Evolutionary conservation across 2,329 filamentous ascomycete genomes (phyloP).

Genomic region (Parastagonospora avenae): DNA sequence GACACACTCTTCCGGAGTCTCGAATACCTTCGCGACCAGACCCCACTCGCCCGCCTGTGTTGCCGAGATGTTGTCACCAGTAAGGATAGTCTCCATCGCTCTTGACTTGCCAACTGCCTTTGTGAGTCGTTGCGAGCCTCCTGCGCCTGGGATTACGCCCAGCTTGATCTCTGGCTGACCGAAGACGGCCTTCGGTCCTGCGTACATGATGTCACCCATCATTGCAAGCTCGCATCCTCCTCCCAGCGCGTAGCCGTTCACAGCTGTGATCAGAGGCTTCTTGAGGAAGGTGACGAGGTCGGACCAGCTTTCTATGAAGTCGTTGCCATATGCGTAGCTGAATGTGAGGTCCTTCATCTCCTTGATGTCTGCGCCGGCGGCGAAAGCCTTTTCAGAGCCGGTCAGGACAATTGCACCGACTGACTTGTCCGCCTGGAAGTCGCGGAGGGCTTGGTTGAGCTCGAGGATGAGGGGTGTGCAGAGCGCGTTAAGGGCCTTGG

Average conservation of each 20-base stretch:
- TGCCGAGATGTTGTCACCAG: constrained; percentile 73
- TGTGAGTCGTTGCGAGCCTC: constrained; percentile 87
- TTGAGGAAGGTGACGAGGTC: constrained; percentile 81
- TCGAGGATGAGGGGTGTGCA: constrained; percentile 89
- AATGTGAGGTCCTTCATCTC: constrained; percentile 97
- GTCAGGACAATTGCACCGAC: constrained; percentile 68
- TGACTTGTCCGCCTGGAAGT: constrained; percentile 38
- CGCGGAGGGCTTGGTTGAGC: constrained; percentile 58
- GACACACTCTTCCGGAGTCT: constrained; percentile 79
- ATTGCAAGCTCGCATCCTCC: constrained; percentile 96
- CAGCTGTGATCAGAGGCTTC: constrained; percentile 92
- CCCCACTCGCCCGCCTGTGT: constrained; percentile 89
- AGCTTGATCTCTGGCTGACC: constrained; percentile 98
- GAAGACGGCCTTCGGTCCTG: constrained; percentile 82
- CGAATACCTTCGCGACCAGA: constrained; percentile 81
- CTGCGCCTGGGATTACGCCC: constrained; percentile 88
- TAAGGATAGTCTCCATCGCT: constrained; percentile 56
- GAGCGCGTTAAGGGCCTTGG: constrained; percentile 93
- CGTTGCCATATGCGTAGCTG: constrained; percentile 79
- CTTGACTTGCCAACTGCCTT: constrained; percentile 59
- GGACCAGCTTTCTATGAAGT: constrained; percentile 97
- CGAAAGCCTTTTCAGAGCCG: constrained; percentile 80
- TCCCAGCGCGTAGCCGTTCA: constrained; percentile 92
- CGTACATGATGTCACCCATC: constrained; percentile 97
- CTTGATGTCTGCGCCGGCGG: constrained; percentile 93